A percentile compares a stretch with the other conserved stretches of the same genome.
These are phyloP conservation scores for Aspergillus sp. DNA, from an alignment of 2,329 filamentous ascomycete species.

Conservation along the genomic window DNA sequence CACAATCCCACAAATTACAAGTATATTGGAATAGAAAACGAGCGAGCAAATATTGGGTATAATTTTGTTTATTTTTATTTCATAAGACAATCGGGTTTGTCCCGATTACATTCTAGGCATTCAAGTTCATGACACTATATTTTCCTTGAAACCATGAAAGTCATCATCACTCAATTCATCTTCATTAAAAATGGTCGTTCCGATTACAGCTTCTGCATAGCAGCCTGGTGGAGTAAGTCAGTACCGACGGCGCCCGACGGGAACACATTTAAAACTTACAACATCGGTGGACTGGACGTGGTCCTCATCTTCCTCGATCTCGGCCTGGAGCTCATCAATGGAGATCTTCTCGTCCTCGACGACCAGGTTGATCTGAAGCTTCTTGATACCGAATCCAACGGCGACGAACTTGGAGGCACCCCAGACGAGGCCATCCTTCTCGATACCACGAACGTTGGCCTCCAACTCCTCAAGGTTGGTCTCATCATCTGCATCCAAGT, in stretches of 20 bases:
- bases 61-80: slow-evolving; percentile 27
- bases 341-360: slow-evolving; percentile 97
- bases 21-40: background rate
- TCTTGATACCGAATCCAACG: slow-evolving; percentile 97
- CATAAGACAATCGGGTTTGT: slow-evolving; percentile 29
- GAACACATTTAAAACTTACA: slow-evolving; percentile 44
- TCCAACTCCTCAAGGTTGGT: slow-evolving; percentile 86
- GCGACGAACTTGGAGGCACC: slow-evolving; percentile 85
- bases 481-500: slow-evolving; percentile 69
- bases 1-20: background rate
- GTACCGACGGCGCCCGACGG: slow-evolving; percentile 8
- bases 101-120: slow-evolving; percentile 28
- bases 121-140: slow-evolving; percentile 38
- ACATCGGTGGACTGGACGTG: slow-evolving; percentile 94
- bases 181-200: slow-evolving; percentile 31
- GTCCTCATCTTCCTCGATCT: slow-evolving; percentile 87
- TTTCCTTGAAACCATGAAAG: slow-evolving; percentile 36
- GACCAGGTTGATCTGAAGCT: slow-evolving; percentile 98
- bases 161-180: slow-evolving; percentile 36
- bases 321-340: slow-evolving; percentile 78
- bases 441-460: slow-evolving; percentile 74
- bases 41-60: slow-evolving; percentile 15
- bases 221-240: slow-evolving; percentile 46
- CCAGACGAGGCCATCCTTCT: slow-evolving; percentile 95
- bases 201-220: slow-evolving; percentile 88